Evolutionary conservation across 352 stramenopile genomes (phyloP), one percentile per base, ranked within the genome.

Genomic region (Pythium oligandrum): DNA sequence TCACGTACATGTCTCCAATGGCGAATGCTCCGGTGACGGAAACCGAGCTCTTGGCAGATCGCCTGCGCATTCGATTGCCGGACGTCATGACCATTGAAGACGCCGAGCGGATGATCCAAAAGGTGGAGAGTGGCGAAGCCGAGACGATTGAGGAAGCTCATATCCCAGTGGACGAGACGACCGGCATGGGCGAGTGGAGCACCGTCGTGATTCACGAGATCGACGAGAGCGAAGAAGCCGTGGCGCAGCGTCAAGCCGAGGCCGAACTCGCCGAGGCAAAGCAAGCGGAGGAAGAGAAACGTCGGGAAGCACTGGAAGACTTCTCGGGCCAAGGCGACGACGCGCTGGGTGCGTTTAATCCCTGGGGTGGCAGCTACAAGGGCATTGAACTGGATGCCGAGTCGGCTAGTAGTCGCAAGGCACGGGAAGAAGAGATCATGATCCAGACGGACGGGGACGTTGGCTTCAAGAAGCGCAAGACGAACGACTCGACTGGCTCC

Each of bases 311-410:
- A 2, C 61, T 90, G 3, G 81, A 90, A 17, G 81, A 90, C 50
- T 75, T 85, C 35, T 78, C 73, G 4, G 53, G 61, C 1, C 77
- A 89, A 59, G 78, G 75, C 35, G 81, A 93, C 53, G 78, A 93
- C 36, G 83, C 83, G 1, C 57, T 93, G 1, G 81, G 77, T 3
- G 83, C 83, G 26, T 93, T 83, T 57, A 93, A 92, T 40, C 83
- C 83, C 30, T 93, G 75, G 73, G 83, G 83, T 40, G 83, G 83
- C 12, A 89, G 59, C 53, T 93, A 93, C 66, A 93, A 93, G 50
- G 83, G 83, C 31, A 78, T 93, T 5, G 69, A 88, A 12, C 45
- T 93, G 3, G 75, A 90, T 1, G 63, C 71, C 33, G 59, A 69
- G 12, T 53, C 51, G 4, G 47, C 49, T 26, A 48, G 44, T 9